Percentiles rank a stretch among this genome's conserved stretches.
These are phyloP conservation scores for Quillaja saponaria DNA, from an alignment of 306 rosid genomes.

Conservation along the genomic window DNA sequence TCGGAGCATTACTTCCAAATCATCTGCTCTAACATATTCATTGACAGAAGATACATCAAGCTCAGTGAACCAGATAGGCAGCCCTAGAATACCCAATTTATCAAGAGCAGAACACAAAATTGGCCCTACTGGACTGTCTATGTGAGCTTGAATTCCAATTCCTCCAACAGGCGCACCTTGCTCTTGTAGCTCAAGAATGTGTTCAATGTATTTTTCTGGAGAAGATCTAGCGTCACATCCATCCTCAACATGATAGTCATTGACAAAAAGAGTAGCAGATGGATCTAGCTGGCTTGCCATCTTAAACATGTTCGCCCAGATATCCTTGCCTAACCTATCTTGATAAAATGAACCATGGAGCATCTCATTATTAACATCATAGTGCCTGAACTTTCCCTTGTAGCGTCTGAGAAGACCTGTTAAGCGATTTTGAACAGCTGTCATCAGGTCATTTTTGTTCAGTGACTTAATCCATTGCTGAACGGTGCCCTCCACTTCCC, in stretches of 20 bases:
- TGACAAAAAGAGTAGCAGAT: constrained; percentile 64
- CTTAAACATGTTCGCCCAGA: constrained; percentile 85
- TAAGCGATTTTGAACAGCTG: constrained; percentile 76
- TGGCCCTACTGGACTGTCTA: constrained; percentile 86
- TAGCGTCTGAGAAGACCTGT: constrained; percentile 62
- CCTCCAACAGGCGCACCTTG: constrained; percentile 91
- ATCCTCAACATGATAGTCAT: constrained; percentile 85
- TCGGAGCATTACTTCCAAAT: constrained; percentile 80
- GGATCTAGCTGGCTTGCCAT: constrained; percentile 67
- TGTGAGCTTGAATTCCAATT: constrained; percentile 88
- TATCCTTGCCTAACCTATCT: constrained; percentile 69
- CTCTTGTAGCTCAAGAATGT: constrained; percentile 64
- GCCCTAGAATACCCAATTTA: constrained; percentile 66
- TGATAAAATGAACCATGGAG: constrained; percentile 80
- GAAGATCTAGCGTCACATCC: constrained; percentile 66
- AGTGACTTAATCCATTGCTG: constrained; percentile 71
- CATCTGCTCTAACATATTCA: constrained; percentile 74
- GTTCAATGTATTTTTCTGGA: constrained; percentile 77
- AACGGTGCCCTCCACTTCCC: constrained; percentile 76
- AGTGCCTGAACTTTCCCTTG: constrained; percentile 80
- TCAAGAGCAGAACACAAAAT: constrained; percentile 71
- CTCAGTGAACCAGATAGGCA: constrained; percentile 90
- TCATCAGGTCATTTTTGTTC: constrained; percentile 56
- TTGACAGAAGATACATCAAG: constrained; percentile 78
- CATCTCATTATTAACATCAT: constrained; percentile 95